A percentile compares a stretch with the other conserved stretches of the same genome.
phyloP scores from a whole-genome alignment of 2,329 filamentous ascomycete species.

The Tolypocladium ovalisporum region DNA sequence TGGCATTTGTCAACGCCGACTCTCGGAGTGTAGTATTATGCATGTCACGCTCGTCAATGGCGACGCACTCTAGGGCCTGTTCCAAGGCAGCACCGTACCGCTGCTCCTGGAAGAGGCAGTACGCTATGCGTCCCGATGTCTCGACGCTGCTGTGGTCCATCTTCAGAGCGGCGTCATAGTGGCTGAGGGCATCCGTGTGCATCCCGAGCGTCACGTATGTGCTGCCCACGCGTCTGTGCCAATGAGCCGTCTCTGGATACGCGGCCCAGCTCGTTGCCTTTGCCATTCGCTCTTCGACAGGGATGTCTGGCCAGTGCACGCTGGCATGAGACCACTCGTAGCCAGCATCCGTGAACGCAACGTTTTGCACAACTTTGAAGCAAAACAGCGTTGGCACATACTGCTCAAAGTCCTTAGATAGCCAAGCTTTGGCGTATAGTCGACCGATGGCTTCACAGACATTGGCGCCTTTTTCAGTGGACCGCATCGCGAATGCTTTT shows the following conservation, averaged over 20 bases:
- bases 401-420: conserved; percentile 19
- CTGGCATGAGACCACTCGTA: conserved; percentile 24
- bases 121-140: conserved; percentile 28
- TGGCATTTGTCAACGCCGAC: conserved; percentile 14
- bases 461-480: conserved; percentile 13
- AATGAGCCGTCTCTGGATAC: conserved; percentile 23
- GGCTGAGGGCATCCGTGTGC: conserved; percentile 20
- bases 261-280: conserved; percentile 26
- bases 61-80: conserved; percentile 24
- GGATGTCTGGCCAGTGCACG: conserved; percentile 23
- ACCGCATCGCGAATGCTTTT: conserved; percentile 17
- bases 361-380: conserved; percentile 30
- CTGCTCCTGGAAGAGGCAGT: conserved; percentile 24
- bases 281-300: conserved; percentile 21
- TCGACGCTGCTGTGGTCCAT: conserved; percentile 26
- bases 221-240: conserved; percentile 27
- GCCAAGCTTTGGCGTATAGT: conserved; percentile 27
- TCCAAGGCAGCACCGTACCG: conserved; percentile 23
- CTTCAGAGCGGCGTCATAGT: conserved; percentile 24
- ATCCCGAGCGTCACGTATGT: conserved; percentile 26
- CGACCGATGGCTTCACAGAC: conserved; percentile 27
- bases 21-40: conserved; percentile 12
- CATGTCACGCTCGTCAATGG: conserved; percentile 20
- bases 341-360: conserved; percentile 27
- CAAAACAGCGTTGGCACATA: conserved; percentile 30